Evolutionary conservation across 305 asterid species (phyloP), one percentile per base, ranked within the genome.

Genomic region (Rubia tinctorum): DNA sequence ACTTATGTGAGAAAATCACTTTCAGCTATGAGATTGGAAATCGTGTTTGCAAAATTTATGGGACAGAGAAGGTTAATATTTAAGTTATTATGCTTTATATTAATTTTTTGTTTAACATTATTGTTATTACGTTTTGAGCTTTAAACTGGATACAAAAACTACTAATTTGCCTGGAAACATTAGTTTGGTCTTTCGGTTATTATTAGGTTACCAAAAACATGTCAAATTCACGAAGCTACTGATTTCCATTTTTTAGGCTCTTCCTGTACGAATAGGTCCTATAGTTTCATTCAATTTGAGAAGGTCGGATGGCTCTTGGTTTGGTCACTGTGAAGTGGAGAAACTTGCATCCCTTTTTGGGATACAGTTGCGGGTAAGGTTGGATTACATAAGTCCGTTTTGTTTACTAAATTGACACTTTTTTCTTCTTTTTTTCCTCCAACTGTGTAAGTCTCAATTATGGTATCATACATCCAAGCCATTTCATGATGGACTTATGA

Each of bases 251-350:
- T 76, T 74, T 72, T 93, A 92, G 98, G 73, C 76, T 53, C 71
- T 71, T 53, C 70, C 59, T 75, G 76, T 82, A 73, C 80, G 83
- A 65, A 84, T 89, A 84, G 97, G 99, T 74, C 96, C 98, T 27
- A 83, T 65, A 37, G 83, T 92, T 76, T 73, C 99, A 61, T 95
- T 95, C 87, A 95, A 95, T 86, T 81, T 92, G 89, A 86, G 81
- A 82, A 89, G 96, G 83, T 86, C 90, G 47, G 99, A 92, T 73
- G 95, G 96, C 34, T 86, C 96, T 62, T 95, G 99, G 99, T 80
- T 87, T 83, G 98, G 99, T 70, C 81, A 92, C 75, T 96, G 93
- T 45, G 98, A 91, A 88, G 98, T 92, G 84, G 99, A 91, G 81
- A 92, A 91, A 65, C 84, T 95, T 83, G 97, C 99, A 60, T 85